These are phyloP conservation scores for Tympanopsis confertula DNA, from an alignment of 2,329 filamentous ascomycete species.

Conservation along the genomic window DNA sequence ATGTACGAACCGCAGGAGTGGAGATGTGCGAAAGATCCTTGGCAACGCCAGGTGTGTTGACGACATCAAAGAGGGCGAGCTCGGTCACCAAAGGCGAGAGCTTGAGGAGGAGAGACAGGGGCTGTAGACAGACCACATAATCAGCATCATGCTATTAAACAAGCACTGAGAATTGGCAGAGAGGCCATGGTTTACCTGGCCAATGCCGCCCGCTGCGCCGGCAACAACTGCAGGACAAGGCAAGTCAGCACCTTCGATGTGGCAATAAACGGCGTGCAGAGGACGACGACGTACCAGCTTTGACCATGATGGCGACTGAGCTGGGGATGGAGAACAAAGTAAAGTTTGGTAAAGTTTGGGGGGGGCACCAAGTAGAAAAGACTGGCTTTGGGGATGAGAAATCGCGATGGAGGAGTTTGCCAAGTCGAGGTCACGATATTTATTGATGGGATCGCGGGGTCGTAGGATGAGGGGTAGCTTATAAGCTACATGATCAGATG, in stretches of 20 bases:
- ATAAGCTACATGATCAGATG: too few species aligned
- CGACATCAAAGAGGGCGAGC: constrained; percentile 96
- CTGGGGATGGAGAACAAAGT: neutral
- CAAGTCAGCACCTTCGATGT: constrained; percentile 4
- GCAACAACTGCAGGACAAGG: constrained; percentile 55
- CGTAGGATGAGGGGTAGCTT: too few species aligned
- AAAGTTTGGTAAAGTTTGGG: neutral
- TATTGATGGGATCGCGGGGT: neutral
- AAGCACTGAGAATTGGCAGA: constrained; percentile 2
- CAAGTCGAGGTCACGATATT: neutral
- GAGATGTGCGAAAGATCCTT: constrained; percentile 97
- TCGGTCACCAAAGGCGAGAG: constrained; percentile 77
- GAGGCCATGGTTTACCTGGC: constrained; percentile 55
- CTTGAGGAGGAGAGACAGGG: constrained; percentile 93
- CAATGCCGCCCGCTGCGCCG: constrained; percentile 95
- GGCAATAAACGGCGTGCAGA: neutral
- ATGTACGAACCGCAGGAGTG: constrained; percentile 63
- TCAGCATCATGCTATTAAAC: constrained; percentile 2
- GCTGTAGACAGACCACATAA: constrained; percentile 36
- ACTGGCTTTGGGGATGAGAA: neutral
- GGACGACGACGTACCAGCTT: constrained; percentile 37
- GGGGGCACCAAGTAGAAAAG: neutral
- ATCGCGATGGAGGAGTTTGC: neutral
- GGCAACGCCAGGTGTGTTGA: constrained; percentile 93
- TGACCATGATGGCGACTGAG: constrained; percentile 33